Conservation (phyloP, 2,329 filamentous ascomycete genomes). For the Monosporascus sp. region DNA sequence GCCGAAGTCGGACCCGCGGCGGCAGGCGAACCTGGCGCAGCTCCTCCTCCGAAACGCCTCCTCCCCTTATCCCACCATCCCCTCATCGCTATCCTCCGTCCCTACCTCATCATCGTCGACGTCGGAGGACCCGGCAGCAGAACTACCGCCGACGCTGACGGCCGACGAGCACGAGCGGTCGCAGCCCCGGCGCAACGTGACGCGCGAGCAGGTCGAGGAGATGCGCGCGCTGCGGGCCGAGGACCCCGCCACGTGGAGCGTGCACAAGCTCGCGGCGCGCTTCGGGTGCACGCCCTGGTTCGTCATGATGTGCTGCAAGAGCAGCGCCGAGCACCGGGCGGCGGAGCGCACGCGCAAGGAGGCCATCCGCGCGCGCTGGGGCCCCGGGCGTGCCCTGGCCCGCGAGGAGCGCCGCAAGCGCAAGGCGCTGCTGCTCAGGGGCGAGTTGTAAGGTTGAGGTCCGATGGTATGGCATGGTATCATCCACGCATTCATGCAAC, state of each 20-base stretch:
- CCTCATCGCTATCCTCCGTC: background rate
- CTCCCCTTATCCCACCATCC: background rate
- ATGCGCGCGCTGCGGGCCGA: conserved; percentile 49
- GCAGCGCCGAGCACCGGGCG: conserved; percentile 41
- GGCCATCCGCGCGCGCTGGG: conserved; percentile 50
- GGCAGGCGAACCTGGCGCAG: conserved; percentile 40
- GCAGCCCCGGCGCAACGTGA: conserved; percentile 36
- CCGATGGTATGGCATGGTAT: too few relatives aligned
- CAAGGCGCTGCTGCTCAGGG: conserved; percentile 44
- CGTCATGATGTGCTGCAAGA: conserved; percentile 51
- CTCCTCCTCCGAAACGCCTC: conserved; percentile 30
- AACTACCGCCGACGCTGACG: conserved; percentile 27
- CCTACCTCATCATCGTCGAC: background rate
- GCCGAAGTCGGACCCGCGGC: conserved; percentile 49
- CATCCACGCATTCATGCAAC: too few relatives aligned
- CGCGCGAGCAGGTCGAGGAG: conserved; percentile 50
- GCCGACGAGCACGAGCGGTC: background rate
- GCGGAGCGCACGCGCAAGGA: conserved; percentile 40
- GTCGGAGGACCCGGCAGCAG: conserved; percentile 3
- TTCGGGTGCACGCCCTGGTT: conserved; percentile 53
- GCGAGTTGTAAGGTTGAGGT: conserved; percentile 36
- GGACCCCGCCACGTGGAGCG: conserved; percentile 52
- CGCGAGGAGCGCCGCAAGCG: conserved; percentile 50
- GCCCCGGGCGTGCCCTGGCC: conserved; percentile 48
- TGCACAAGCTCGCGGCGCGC: conserved; percentile 45